A percentile compares a stretch with the other conserved stretches of the same genome.
Conservation (phyloP, 2,329 filamentous ascomycete genomes). For the Xylaria sp. region DNA sequence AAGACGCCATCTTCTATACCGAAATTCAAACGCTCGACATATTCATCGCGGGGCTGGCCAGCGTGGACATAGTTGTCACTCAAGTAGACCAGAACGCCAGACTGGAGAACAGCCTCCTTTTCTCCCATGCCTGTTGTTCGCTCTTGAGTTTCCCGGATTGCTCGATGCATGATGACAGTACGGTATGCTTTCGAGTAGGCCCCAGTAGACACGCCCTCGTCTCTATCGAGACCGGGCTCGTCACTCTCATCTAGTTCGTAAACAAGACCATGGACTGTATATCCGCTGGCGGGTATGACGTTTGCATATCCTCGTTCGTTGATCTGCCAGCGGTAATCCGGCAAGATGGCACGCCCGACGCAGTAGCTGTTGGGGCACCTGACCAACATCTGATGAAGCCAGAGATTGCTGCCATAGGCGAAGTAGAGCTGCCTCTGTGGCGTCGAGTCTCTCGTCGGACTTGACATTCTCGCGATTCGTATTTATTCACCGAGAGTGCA, state of each 20-base stretch:
- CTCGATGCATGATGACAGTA: not conserved
- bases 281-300: conserved; percentile 2
- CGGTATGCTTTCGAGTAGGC: conserved; percentile 9
- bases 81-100: conserved; percentile 2
- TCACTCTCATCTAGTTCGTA: conserved; percentile 5
- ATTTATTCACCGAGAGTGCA: not conserved
- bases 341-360: conserved; percentile 1
- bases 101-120: not conserved
- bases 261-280: conserved; percentile 6
- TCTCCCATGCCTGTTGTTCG: not conserved
- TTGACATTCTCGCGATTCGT: not conserved
- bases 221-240: conserved; percentile 2
- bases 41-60: not conserved
- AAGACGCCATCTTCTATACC: conserved; percentile 1
- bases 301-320: conserved; percentile 7
- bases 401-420: conserved; percentile 9
- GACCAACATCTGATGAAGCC: conserved; percentile 5
- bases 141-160: not conserved
- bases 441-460: not conserved
- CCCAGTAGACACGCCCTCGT: conserved; percentile 3
- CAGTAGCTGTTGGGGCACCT: conserved; percentile 6
- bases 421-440: conserved; percentile 8
- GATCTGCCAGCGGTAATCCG: conserved; percentile 6
- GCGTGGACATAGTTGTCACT: not conserved
- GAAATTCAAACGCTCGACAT: conserved; percentile 4